Conservation (phyloP, 2,329 filamentous ascomycete genomes). For the Trichothecium sympodiale region DNA sequence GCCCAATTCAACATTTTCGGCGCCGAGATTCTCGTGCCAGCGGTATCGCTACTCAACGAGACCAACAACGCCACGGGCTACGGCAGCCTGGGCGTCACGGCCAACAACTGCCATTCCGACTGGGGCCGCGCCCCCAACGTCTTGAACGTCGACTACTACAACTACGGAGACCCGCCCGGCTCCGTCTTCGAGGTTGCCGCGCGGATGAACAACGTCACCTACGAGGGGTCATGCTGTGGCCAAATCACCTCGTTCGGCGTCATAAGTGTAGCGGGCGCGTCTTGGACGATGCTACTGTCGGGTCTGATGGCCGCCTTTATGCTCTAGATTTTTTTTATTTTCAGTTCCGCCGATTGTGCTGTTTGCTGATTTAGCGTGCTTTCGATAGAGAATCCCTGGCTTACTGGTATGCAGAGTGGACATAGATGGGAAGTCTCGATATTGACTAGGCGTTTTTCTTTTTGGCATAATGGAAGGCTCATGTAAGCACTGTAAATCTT, state of each 20-base stretch:
- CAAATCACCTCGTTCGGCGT: constrained; percentile 17
- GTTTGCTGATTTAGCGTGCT: neutral
- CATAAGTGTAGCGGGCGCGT: neutral
- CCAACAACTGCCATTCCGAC: constrained; percentile 45
- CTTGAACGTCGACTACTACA: constrained; percentile 79
- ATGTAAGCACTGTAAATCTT: no score
- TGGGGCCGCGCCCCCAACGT: constrained; percentile 68
- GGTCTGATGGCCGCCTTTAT: constrained; percentile 8
- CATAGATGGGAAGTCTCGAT: no score
- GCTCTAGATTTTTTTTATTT: no score
- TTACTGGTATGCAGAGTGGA: no score
- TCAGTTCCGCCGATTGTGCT: neutral
- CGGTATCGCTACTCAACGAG: constrained; percentile 54
- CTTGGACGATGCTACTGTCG: constrained; percentile 11
- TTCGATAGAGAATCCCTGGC: neutral
- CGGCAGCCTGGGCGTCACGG: constrained; percentile 55
- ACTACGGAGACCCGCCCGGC: constrained; percentile 52
- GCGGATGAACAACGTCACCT: constrained; percentile 60
- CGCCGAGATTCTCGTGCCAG: constrained; percentile 56
- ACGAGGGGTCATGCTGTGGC: constrained; percentile 47
- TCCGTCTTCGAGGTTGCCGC: constrained; percentile 70
- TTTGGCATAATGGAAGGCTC: no score
- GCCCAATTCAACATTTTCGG: constrained; percentile 59
- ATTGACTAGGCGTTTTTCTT: no score
- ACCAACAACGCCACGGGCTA: constrained; percentile 58